Evolutionary conservation across 225 moss, liverwort and hornwort genomes (phyloP).

Genomic region (Straminergon stramineum): DNA sequence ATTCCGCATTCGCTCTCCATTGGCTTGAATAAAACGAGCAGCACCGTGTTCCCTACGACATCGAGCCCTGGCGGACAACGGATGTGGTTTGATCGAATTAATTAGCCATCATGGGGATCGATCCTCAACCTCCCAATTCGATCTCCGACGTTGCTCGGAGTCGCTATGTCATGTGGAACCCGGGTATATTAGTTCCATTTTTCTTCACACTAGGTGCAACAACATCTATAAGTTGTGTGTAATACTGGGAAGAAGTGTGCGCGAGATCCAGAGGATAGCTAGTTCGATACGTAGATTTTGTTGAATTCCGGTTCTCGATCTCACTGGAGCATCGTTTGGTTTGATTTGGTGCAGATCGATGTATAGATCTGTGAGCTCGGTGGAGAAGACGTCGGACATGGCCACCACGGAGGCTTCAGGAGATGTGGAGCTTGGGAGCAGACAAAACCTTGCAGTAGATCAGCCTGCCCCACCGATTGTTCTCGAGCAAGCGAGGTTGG

Average conservation of each 20-base stretch:
- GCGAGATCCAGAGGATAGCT: background rate
- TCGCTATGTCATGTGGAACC: background rate
- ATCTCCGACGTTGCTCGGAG: background rate
- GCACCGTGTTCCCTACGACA: too few relatives aligned
- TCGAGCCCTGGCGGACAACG: background rate
- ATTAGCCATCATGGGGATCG: background rate
- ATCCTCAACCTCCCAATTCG: background rate
- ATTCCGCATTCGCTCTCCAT: background rate
- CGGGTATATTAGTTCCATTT: background rate
- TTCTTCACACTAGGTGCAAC: background rate
- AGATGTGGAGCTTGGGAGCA: background rate
- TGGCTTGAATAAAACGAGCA: background rate
- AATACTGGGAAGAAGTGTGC: background rate
- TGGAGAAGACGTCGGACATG: background rate
- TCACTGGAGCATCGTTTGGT: background rate
- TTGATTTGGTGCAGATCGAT: background rate
- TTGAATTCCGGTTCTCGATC: rapidly evolving
- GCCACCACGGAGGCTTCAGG: background rate
- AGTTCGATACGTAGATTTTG: too few relatives aligned
- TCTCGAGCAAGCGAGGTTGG: background rate
- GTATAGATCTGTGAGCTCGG: too few relatives aligned
- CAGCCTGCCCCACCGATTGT: background rate
- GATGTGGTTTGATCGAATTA: background rate
- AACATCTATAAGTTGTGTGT: background rate
- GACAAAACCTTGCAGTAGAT: background rate